phyloP scores from a whole-genome alignment of 1,284 basidiomycete species.

The Microbotryum lychnidis-dioicae region DNA sequence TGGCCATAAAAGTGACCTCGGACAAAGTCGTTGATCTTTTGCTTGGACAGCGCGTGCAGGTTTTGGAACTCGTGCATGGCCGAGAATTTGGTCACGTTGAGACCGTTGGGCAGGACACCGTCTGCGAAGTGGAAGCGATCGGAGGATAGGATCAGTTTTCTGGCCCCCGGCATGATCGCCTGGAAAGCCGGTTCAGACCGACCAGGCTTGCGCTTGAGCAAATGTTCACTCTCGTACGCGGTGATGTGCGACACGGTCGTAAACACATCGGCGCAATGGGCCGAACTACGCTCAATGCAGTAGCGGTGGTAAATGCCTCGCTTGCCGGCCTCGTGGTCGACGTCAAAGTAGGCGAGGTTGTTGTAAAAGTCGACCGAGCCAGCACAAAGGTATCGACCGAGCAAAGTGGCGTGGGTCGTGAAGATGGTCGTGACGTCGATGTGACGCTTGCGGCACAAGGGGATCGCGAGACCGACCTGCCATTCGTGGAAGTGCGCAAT shows the following conservation, averaged over 20 bases:
- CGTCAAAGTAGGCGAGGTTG: slow-evolving; percentile 98
- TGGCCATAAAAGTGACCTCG: slow-evolving; percentile 97
- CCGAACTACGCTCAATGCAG: slow-evolving; percentile 89
- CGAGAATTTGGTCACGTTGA: slow-evolving; percentile 94
- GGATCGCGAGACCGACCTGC: slow-evolving; percentile 96
- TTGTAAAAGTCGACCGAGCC: slow-evolving; percentile 99
- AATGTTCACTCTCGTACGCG: slow-evolving; percentile 90
- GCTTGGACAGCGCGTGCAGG: slow-evolving; percentile 74
- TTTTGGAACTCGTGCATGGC: slow-evolving; percentile 98
- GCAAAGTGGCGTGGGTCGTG: slow-evolving; percentile 96
- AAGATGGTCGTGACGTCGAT: slow-evolving; percentile 92
- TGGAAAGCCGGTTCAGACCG: background rate
- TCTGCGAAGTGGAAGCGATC: slow-evolving; percentile 45
- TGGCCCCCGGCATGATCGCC: background rate
- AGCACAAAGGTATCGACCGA: slow-evolving; percentile 95
- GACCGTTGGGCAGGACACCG: slow-evolving; percentile 93
- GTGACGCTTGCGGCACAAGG: slow-evolving; percentile 88
- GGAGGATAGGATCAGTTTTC: background rate
- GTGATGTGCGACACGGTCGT: slow-evolving; percentile 98
- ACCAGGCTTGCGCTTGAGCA: slow-evolving; percentile 87
- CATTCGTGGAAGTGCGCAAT: slow-evolving; percentile 99
- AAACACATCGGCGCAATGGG: slow-evolving; percentile 95
- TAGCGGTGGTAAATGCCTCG: slow-evolving; percentile 83
- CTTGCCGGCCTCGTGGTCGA: slow-evolving; percentile 97
- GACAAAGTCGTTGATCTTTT: slow-evolving; percentile 96